Evolutionary conservation across 1,284 basidiomycete genomes (phyloP).

Genomic region (Marasmius tenuissimus): DNA sequence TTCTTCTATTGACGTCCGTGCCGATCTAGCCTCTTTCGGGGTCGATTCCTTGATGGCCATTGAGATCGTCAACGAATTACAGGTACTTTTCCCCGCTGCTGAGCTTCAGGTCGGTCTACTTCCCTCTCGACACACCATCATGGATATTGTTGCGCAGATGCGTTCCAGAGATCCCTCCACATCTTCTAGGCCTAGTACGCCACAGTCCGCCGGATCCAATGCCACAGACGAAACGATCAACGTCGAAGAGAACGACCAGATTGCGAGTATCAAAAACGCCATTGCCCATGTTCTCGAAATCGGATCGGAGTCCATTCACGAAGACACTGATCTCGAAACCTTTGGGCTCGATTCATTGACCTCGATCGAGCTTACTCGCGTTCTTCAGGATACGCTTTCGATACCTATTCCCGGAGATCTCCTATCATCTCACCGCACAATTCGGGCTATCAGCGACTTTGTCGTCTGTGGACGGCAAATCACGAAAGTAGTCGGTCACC

Average conservation of each 20-base stretch:
- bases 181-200: conserved; percentile 21
- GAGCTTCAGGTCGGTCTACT: conserved; percentile 34
- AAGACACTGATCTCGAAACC: conserved; percentile 42
- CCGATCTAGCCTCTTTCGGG: conserved; percentile 45
- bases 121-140: conserved; percentile 35
- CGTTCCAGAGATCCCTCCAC: conserved; percentile 5
- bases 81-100: conserved; percentile 30
- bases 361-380: conserved; percentile 57
- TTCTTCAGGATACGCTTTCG: conserved; percentile 38
- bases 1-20: conserved; percentile 27
- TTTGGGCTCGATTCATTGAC: conserved; percentile 64
- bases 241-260: conserved; percentile 15
- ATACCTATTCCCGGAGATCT: conserved; percentile 40
- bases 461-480: conserved; percentile 14
- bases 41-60: conserved; percentile 60
- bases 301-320: conserved; percentile 34
- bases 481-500: not conserved
- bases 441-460: conserved; percentile 31
- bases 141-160: conserved; percentile 28
- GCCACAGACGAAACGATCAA: conserved; percentile 28
- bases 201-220: conserved; percentile 37
- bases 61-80: conserved; percentile 44
- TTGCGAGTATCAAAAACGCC: conserved; percentile 37
- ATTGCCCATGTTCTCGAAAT: conserved; percentile 52
- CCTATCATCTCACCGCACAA: conserved; percentile 34